A percentile compares a stretch with the other conserved stretches of the same genome.
Conservation (phyloP, 2,329 filamentous ascomycete species). For the Lecanicillium sp. region DNA sequence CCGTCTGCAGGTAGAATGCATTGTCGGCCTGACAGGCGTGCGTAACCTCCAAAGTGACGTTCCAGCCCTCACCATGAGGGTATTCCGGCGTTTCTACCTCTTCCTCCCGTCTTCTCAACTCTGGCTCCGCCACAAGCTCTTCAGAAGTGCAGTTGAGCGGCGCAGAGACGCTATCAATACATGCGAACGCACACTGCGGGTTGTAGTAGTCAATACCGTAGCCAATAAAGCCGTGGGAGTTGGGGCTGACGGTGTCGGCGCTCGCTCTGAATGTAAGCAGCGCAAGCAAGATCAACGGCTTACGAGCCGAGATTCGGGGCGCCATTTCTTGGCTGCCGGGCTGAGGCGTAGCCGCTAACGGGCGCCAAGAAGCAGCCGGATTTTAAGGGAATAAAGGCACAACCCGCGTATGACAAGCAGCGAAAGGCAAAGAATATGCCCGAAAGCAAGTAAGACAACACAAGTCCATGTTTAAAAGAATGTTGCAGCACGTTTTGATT, state of each 20-base stretch:
- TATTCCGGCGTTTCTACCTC: constrained; percentile 3
- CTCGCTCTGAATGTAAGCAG: not conserved
- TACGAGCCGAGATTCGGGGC: too few relatives aligned
- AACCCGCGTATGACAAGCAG: too few relatives aligned
- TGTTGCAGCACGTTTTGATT: too few relatives aligned
- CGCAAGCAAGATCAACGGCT: not conserved
- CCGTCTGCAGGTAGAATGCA: constrained; percentile 11
- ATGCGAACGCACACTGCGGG: constrained; percentile 22
- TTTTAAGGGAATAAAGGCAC: too few relatives aligned
- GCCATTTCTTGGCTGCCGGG: too few relatives aligned
- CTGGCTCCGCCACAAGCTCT: constrained; percentile 2
- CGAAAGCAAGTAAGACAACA: too few relatives aligned
- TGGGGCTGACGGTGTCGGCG: not conserved
- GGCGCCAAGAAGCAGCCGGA: too few relatives aligned
- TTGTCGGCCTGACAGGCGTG: constrained; percentile 11
- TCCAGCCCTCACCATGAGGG: constrained; percentile 11
- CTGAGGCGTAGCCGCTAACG: too few relatives aligned
- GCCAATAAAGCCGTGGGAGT: constrained; percentile 11
- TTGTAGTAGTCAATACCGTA: constrained; percentile 15
- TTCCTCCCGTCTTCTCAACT: not conserved
- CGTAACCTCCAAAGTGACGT: constrained; percentile 7
- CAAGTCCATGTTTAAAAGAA: too few relatives aligned
- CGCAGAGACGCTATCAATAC: constrained; percentile 14
- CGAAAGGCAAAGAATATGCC: too few relatives aligned
- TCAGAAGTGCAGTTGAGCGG: constrained; percentile 16